Conservation (phyloP, 306 rosid species). For the Cicer arietinum region DNA sequence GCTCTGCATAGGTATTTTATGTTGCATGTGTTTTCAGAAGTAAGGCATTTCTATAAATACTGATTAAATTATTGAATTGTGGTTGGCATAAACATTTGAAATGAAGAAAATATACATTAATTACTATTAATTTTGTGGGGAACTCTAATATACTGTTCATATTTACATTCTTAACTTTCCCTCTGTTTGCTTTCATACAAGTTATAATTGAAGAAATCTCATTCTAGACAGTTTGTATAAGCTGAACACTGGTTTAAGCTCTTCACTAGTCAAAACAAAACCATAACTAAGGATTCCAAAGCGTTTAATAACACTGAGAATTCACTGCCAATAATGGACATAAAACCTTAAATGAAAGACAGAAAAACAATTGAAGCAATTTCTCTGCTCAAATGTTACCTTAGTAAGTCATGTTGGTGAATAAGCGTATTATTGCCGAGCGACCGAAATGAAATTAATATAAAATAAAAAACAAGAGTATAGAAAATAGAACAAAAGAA, state of each 20-base stretch:
- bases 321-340: slow-evolving; percentile 6
- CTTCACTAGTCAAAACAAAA: slow-evolving; percentile 23
- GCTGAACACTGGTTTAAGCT: background rate
- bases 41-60: slow-evolving; percentile 2
- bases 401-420: background rate
- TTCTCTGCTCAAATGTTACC: slow-evolving; percentile 9
- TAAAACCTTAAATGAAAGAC: slow-evolving; percentile 14
- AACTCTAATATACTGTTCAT: background rate
- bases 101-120: background rate
- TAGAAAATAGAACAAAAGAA: background rate
- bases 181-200: slow-evolving; percentile 3
- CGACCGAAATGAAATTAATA: slow-evolving; percentile 19
- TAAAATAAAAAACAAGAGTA: background rate
- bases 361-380: slow-evolving; percentile 16
- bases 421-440: slow-evolving; percentile 13
- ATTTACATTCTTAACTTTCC: slow-evolving; percentile 29
- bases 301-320: slow-evolving; percentile 24
- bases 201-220: slow-evolving; percentile 4
- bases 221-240: background rate
- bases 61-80: slow-evolving; percentile 1
- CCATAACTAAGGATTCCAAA: slow-evolving; percentile 28
- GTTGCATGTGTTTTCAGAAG: background rate
- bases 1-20: background rate
- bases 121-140: background rate
- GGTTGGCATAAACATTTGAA: slow-evolving; percentile 17